A percentile compares a stretch with the other conserved stretches of the same genome.
Evolutionary conservation across 2,329 filamentous ascomycete genomes (phyloP).

Genomic region (Nemania abortiva): DNA sequence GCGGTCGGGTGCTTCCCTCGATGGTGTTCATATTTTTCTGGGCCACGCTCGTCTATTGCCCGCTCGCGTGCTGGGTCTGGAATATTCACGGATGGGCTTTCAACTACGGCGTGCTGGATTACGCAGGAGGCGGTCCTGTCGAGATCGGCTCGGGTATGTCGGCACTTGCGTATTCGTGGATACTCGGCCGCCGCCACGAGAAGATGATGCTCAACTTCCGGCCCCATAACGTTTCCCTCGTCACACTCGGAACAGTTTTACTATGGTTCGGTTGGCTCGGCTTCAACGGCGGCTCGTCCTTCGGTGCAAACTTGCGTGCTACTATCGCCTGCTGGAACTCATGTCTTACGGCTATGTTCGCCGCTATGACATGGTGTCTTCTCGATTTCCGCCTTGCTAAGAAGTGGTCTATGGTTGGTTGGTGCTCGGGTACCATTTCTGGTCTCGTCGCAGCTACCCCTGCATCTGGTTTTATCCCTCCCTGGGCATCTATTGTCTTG

Average conservation of each 20-base stretch:
- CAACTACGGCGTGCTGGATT: conserved; percentile 92
- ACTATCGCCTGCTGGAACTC: conserved; percentile 99
- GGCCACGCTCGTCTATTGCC: conserved; percentile 98
- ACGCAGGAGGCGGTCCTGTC: conserved; percentile 95
- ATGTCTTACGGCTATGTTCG: conserved; percentile 92
- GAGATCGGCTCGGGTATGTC: conserved; percentile 96
- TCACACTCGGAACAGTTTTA: conserved; percentile 93
- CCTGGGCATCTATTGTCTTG: conserved; percentile 75
- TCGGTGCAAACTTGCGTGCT: conserved; percentile 93
- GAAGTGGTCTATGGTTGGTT: conserved; percentile 89
- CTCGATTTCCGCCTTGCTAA: conserved; percentile 94
- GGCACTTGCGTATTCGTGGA: conserved; percentile 93
- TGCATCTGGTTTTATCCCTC: conserved; percentile 75
- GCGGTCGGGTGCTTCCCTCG: conserved; percentile 89
- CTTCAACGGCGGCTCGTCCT: conserved; percentile 97
- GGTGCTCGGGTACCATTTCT: conserved; percentile 78
- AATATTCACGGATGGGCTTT: conserved; percentile 93
- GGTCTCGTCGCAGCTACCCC: conserved; percentile 78
- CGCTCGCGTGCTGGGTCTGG: conserved; percentile 96
- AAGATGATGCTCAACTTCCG: conserved; percentile 99
- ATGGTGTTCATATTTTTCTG: conserved; percentile 97
- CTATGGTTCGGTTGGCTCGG: conserved; percentile 99
- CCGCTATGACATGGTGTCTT: conserved; percentile 90
- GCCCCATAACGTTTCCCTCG: conserved; percentile 97
- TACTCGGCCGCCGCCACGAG: conserved; percentile 95